A percentile compares a stretch with the other conserved stretches of the same genome.
phyloP scores from a whole-genome alignment of 495 filamentous ascomycete species.

The Parathielavia appendiculata region DNA sequence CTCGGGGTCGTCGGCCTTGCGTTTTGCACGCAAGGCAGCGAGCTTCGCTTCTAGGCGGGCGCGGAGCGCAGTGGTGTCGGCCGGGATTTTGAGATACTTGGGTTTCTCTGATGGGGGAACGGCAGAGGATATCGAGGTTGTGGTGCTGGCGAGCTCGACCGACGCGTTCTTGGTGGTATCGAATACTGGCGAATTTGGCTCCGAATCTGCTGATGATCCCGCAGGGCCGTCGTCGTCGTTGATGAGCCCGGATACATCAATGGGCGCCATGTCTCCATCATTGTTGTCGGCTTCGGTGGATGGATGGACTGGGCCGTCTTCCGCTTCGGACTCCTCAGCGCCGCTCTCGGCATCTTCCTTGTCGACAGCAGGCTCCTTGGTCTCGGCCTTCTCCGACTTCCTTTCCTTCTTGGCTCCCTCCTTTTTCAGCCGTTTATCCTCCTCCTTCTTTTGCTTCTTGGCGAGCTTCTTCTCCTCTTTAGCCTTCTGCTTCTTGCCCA shows the following conservation, averaged over 20 bases:
- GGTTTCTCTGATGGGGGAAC: slow-evolving; percentile 54
- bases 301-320: slow-evolving; percentile 15
- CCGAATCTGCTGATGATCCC: slow-evolving; percentile 44
- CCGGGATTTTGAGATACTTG: slow-evolving; percentile 49
- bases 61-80: slow-evolving; percentile 64
- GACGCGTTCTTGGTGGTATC: slow-evolving; percentile 49
- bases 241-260: slow-evolving; percentile 45
- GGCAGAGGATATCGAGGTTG: slow-evolving; percentile 68
- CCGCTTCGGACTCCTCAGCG: slow-evolving; percentile 3
- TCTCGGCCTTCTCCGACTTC: slow-evolving; percentile 22
- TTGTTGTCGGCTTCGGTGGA: slow-evolving; percentile 22
- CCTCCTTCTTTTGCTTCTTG: slow-evolving; percentile 36
- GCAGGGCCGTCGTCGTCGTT: slow-evolving; percentile 45
- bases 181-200: slow-evolving; percentile 58
- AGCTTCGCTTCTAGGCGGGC: slow-evolving; percentile 74
- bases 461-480: slow-evolving; percentile 37
- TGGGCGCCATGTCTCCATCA: slow-evolving; percentile 30
- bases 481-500: slow-evolving; percentile 28
- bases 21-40: slow-evolving; percentile 69
- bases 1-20: slow-evolving; percentile 76
- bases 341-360: neutral
- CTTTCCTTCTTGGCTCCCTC: slow-evolving; percentile 27
- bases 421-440: slow-evolving; percentile 32
- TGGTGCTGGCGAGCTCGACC: slow-evolving; percentile 51
- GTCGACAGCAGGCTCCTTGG: slow-evolving; percentile 9